phyloP scores from a whole-genome alignment of 75 land plant genomes.

The Pseudotsuga menziesii region DNA sequence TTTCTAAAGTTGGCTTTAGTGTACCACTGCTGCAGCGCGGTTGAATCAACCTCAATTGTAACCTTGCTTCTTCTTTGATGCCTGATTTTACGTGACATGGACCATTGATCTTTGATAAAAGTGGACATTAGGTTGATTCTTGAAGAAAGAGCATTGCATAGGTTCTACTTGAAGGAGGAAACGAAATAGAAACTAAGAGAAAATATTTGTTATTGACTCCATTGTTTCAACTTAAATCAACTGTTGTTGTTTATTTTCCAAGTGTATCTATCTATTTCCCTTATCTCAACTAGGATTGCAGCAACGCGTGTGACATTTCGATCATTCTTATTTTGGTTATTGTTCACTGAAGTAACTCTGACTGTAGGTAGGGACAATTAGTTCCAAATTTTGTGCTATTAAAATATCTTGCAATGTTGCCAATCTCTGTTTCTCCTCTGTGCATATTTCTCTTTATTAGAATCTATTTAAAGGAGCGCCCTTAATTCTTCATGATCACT shows the following conservation, averaged over 20 bases:
- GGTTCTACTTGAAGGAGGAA: background rate
- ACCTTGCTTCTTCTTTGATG: background rate
- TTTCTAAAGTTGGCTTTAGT: background rate
- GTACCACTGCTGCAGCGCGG: background rate
- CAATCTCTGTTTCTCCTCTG: background rate
- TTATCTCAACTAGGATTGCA: background rate
- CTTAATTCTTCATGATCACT: background rate
- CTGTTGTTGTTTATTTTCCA: background rate
- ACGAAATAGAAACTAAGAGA: background rate
- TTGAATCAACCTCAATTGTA: background rate
- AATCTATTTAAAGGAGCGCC: background rate
- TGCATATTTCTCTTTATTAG: background rate
- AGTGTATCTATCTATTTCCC: background rate
- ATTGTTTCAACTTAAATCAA: background rate
- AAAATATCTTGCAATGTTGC: background rate
- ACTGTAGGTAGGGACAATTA: background rate
- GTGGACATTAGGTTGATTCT: background rate
- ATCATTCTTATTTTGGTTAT: background rate
- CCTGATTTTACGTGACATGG: background rate
- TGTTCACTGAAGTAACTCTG: background rate
- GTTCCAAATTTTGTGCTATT: background rate
- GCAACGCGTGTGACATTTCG: background rate
- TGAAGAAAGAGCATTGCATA: background rate
- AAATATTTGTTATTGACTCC: background rate
- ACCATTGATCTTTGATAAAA: background rate